Conservation (phyloP, 495 filamentous ascomycete genomes). For the Daldinia decipiens region DNA sequence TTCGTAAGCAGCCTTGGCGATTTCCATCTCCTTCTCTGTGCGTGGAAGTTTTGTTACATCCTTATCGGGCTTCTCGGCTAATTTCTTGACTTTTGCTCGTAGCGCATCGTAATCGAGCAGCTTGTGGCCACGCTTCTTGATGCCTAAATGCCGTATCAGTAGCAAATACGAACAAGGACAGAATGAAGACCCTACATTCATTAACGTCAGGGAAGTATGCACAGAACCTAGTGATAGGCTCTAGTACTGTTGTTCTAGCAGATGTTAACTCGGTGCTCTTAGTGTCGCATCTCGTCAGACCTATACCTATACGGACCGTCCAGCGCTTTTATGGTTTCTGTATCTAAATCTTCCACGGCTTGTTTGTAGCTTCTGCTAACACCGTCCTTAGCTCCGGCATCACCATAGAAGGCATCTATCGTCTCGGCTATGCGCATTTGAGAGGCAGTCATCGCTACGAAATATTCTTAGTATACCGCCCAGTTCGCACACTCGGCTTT, state of each 20-base stretch:
- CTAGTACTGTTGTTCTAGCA: slow-evolving; percentile 84
- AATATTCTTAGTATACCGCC: slow-evolving; percentile 13
- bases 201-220: slow-evolving; percentile 99
- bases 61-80: slow-evolving; percentile 98
- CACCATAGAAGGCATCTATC: slow-evolving; percentile 98
- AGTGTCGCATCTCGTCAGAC: not conserved
- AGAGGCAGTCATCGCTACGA: slow-evolving; percentile 93
- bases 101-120: slow-evolving; percentile 97
- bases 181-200: slow-evolving; percentile 72
- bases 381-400: slow-evolving; percentile 91
- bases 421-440: slow-evolving; percentile 99
- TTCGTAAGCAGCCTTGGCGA: slow-evolving; percentile 93
- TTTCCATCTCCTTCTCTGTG: slow-evolving; percentile 91
- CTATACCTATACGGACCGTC: slow-evolving; percentile 92
- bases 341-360: slow-evolving; percentile 95
- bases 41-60: slow-evolving; percentile 93
- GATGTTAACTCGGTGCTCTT: slow-evolving; percentile 10
- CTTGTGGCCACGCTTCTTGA: slow-evolving; percentile 98
- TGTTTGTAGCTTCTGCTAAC: slow-evolving; percentile 97
- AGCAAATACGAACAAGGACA: not conserved
- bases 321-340: slow-evolving; percentile 96
- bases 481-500: not conserved
- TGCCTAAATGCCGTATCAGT: slow-evolving; percentile 62
- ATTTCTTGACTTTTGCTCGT: slow-evolving; percentile 93
- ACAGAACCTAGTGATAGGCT: slow-evolving; percentile 94